These are phyloP conservation scores for Excoecaria cochinchinensis DNA, from an alignment of 345 rosid genomes.

Conservation along the genomic window DNA sequence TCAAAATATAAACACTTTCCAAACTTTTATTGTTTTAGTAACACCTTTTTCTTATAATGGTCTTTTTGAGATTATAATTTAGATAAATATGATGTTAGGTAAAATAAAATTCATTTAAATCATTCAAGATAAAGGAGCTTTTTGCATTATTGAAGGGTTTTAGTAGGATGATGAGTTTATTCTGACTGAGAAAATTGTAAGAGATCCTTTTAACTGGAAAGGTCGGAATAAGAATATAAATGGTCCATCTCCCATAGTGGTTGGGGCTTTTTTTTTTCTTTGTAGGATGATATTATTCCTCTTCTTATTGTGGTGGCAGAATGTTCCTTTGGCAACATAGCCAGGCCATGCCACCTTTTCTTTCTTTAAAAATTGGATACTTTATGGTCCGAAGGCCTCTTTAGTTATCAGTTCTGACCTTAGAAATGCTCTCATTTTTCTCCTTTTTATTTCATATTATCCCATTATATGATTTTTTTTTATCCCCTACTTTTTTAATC, in stretches of 20 bases:
- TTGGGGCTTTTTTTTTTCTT: neutral
- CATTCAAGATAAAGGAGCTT: neutral
- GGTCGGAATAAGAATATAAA: neutral
- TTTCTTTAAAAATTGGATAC: constrained; percentile 1
- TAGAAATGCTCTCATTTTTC: neutral
- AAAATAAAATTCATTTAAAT: neutral
- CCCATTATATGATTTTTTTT: too few species aligned
- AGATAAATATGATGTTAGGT: neutral
- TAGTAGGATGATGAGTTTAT: neutral
- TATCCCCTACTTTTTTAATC: neutral
- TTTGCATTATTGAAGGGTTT: neutral
- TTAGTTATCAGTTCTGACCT: neutral
- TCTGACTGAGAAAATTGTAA: neutral
- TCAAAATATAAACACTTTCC: too few species aligned
- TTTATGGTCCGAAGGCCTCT: neutral
- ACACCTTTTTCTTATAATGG: too few species aligned
- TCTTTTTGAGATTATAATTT: neutral
- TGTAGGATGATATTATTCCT: neutral
- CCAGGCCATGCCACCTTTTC: neutral
- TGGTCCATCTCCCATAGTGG: neutral
- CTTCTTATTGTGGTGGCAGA: constrained; percentile 20
- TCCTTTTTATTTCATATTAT: neutral
- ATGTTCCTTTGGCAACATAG: constrained; percentile 23
- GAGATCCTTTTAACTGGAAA: neutral
- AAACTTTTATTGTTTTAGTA: too few species aligned